Evolutionary conservation across 148 eudicot species (phyloP), one percentile per base, ranked within the genome.

Genomic region (Pouteria glomerata): DNA sequence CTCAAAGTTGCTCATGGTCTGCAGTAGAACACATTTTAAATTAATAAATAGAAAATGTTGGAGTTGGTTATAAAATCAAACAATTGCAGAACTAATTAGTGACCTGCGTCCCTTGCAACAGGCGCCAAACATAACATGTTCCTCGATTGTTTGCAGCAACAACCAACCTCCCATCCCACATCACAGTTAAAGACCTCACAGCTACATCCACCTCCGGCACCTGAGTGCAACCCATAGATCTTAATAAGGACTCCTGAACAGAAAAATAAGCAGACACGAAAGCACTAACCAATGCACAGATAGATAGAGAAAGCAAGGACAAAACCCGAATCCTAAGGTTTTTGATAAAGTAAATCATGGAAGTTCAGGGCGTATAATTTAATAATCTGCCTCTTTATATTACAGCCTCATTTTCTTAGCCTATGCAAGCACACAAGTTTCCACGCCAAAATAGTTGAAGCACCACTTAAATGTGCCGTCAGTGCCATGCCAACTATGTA

Each of bases 131-230:
- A 60, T 89, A 95, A 73, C 99, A 95, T 57, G 96, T 95, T 56
- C 99, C 99, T 33, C 84, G 70, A 69, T 88, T 95, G 69, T 95
- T 95, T 72, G 99, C 99, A 78, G 99, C 99, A 71, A 95, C 99
- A 19, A 92, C 96, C 85, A 95, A 83, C 77, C 90, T 85, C 70
- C 99, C 99, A 69, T 95, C 99, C 93, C 90, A 95, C 99, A 95
- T 95, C 18, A 92, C 97, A 55, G 97, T 89, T 80, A 95, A 81
- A 27, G 99, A 95, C 77, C 99, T 82, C 51, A 91, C 90, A 75
- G 99, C 97, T 71, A 94, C 90, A 77, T 95, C 99, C 69, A 95
- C 99, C 82, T 95, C 99, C n/a, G 99, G 99, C 72, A 95, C 99
- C 99, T 95, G 78, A 77, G 60, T 68, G 78, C 55, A 74, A 15